Evolutionary conservation across 2,329 filamentous ascomycete genomes (phyloP), one percentile per base, ranked within the genome.

Genomic region (Pseudogymnoascus sp.): DNA sequence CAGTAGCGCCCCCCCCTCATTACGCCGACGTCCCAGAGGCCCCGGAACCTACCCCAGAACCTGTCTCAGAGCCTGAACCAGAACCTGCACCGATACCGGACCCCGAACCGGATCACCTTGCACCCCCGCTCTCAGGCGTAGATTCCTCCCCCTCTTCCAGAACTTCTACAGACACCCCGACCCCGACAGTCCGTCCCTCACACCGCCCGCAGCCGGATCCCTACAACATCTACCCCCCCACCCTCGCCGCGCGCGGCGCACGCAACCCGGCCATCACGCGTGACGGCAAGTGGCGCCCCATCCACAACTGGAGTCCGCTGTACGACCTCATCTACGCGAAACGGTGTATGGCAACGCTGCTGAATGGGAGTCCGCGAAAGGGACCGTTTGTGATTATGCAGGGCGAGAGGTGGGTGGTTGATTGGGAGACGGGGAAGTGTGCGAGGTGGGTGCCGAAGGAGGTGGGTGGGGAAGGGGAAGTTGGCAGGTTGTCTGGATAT

Each of bases 271-370:
- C 81, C 67, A 18, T 62, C 60, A 28, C n/a, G 31, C 18, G 35
- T 8, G 60, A 63, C 1, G 72, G 82, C 75, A 85, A 85, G 70
- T 85, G 83, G 83, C 74, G 77, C 59, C 83, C 83, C 1, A 75
- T 78, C 64, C 81, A 84, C 68, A 73, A 76, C 61, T 84, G 82
- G 82, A 80, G 80, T 5, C 74, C 74, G 50, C 78, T 78, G 35
- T 82, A 85, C 72, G 83, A 85, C 67, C 77, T 84, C 73, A 74
- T 84, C 28, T 85, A 85, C 65, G 83, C 83, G 61, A 83, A 82
- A 71, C 76, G 84, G 8, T 85, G 83, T 73, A 84, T 84, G 71
- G 79, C 80, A n/a, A 80, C 83, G 60, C 74, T 85, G 8, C 75
- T 84, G 23, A 82, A 81, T 70, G 77, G 80, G 63, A 82, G 79